A percentile compares a stretch with the other conserved stretches of the same genome.
Conservation (phyloP, 1,284 basidiomycete species). For the Boletus semigastroideus region DNA sequence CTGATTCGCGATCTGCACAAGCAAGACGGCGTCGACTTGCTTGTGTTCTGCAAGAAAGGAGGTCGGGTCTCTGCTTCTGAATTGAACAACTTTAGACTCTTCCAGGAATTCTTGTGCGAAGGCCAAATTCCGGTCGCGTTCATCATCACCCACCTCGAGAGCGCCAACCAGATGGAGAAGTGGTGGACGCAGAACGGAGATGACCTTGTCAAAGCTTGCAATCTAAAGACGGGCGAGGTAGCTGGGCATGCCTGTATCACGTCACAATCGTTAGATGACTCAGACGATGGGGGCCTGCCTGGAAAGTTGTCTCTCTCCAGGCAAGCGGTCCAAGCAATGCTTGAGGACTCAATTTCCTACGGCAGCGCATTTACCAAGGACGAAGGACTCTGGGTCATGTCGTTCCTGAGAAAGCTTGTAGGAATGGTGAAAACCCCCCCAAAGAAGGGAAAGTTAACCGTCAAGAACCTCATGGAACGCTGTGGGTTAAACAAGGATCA, state of each 20-base stretch:
- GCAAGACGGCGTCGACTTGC: constrained; percentile 36
- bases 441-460: constrained; percentile 14
- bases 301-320: constrained; percentile 18
- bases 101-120: constrained; percentile 36
- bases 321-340: constrained; percentile 16
- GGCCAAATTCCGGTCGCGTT: constrained; percentile 39
- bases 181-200: constrained; percentile 27
- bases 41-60: constrained; percentile 37
- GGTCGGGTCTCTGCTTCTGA: constrained; percentile 30
- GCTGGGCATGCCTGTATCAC: constrained; percentile 32
- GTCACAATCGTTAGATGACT: constrained; percentile 8
- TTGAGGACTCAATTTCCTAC: constrained; percentile 24
- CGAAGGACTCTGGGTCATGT: constrained; percentile 22
- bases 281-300: background rate
- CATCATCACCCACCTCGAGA: constrained; percentile 40
- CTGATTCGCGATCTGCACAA: constrained; percentile 33
- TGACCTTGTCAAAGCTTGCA: constrained; percentile 9
- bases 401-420: constrained; percentile 24
- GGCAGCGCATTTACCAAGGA: constrained; percentile 18
- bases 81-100: constrained; percentile 35
- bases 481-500: constrained; percentile 22
- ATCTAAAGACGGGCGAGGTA: constrained; percentile 15
- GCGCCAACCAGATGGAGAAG: constrained; percentile 25
- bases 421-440: constrained; percentile 12
- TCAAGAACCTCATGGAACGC: constrained; percentile 11